Base-by-base conservation (phyloP, 306 rosid species). In the Rosa persica region DNA sequence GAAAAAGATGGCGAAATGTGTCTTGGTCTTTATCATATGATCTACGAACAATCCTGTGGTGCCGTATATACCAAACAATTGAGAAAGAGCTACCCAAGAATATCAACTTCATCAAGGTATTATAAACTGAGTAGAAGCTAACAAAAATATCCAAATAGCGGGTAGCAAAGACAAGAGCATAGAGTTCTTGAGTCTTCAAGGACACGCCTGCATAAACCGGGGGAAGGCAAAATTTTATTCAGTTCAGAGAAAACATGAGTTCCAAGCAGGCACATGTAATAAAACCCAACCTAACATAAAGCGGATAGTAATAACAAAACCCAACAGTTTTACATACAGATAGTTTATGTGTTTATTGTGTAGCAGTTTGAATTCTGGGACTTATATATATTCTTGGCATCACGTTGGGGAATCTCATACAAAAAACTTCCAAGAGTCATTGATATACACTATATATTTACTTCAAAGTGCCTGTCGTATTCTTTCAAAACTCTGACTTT, bases 181-280 rank as follows among this genome's bases (percentile, higher is more conserved):
- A 93, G 73, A 93, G 98, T 83, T 93, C 98, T 89, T 93, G 98
- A 48, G 97, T 91, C 92, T 88, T 93, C 90, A 93, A 75, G 17
- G 98, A 93, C 72, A 91, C 80, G 76, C 98, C 98, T 93, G 89
- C 81, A 80, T 23, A 16, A 57, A 57, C 67, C 34, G 74, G 68
- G 72, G 67, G 62, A 76, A 43, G 71, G 4, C 65, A 77, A 55
- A 78, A 42, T 81, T 84, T 67, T 62, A 76, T 54, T 27, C n/a
- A 57, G 52, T 51, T 23, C 36, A 15, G n/a, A 49, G 52, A 43
- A 51, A 51, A 62, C 25, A 52, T 76, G 44, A 75, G 47, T 47
- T 72, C 12, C 5, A 10, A 42, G 43, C 20, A 57, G 12, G 71
- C 20, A 70, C 40, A 46, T 22, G 25, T 9, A 34, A 17, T 5